These are phyloP conservation scores for Ustilago shanxiensis DNA, from an alignment of 1,284 basidiomycete genomes.

Conservation along the genomic window DNA sequence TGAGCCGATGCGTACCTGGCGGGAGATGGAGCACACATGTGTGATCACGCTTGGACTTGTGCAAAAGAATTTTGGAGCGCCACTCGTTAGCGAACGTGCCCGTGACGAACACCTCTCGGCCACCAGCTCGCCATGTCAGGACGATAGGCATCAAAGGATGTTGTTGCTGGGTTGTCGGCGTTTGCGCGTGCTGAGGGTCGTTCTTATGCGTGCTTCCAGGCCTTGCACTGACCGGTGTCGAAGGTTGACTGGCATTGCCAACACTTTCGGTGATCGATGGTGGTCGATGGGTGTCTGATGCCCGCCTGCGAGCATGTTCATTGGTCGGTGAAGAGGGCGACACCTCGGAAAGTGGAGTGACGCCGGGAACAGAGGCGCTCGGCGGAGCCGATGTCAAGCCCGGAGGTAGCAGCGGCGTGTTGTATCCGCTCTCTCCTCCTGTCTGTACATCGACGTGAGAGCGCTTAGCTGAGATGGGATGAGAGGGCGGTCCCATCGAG, in stretches of 20 bases:
- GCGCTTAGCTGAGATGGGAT: conserved; percentile 32
- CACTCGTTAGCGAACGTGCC: conserved; percentile 76
- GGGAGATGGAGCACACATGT: conserved; percentile 71
- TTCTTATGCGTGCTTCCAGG: conserved; percentile 5
- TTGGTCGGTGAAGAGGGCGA: conserved; percentile 20
- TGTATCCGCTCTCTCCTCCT: conserved; percentile 54
- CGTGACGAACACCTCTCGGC: conserved; percentile 73
- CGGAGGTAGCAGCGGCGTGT: conserved; percentile 55
- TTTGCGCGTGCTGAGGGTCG: conserved; percentile 12
- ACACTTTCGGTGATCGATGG: conserved; percentile 13
- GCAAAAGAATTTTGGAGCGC: conserved; percentile 72
- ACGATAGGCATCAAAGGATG: conserved; percentile 42
- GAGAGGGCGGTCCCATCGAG: conserved; percentile 36
- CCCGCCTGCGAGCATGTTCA: conserved; percentile 6
- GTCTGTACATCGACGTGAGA: conserved; percentile 53
- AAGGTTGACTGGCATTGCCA: conserved; percentile 30
- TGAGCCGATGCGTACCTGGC: conserved; percentile 93
- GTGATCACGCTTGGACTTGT: conserved; percentile 59
- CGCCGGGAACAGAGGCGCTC: conserved; percentile 37
- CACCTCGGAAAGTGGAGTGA: conserved; percentile 32
- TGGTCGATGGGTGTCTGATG: conserved; percentile 8
- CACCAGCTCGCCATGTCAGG: conserved; percentile 63
- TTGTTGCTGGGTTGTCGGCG: conserved; percentile 20
- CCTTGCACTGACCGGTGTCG: conserved; percentile 34
- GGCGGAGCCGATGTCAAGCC: conserved; percentile 52